phyloP scores from a whole-genome alignment of 345 rosid species.

The Gossypium stocksii region DNA sequence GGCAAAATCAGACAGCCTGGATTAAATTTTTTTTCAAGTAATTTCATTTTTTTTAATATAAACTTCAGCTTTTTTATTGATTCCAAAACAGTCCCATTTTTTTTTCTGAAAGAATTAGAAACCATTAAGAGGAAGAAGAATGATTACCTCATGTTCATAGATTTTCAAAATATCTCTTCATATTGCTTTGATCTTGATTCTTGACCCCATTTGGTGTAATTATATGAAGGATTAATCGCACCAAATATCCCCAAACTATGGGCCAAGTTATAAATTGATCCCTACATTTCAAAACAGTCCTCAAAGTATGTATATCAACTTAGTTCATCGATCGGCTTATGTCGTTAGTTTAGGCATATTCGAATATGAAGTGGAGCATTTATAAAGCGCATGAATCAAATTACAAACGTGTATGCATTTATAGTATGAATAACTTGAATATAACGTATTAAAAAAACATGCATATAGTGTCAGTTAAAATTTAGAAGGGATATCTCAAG shows the following conservation, averaged over 20 bases:
- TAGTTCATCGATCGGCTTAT: too few species aligned
- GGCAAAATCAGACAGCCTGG: neutral
- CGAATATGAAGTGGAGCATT: too few species aligned
- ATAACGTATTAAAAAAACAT: too few species aligned
- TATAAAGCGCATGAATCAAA: too few species aligned
- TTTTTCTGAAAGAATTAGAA: neutral
- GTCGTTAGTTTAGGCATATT: too few species aligned
- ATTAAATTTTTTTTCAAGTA: neutral
- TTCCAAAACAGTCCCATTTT: neutral
- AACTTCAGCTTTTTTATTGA: constrained; percentile 6
- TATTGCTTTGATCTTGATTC: too few species aligned
- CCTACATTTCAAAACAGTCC: neutral
- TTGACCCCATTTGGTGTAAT: neutral
- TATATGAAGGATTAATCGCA: neutral
- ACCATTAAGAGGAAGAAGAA: neutral
- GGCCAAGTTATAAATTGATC: neutral
- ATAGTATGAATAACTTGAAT: too few species aligned
- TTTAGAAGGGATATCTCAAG: too few species aligned
- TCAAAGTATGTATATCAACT: neutral
- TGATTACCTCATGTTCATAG: neutral
- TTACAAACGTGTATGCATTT: too few species aligned
- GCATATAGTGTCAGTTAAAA: too few species aligned
- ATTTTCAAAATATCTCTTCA: too few species aligned
- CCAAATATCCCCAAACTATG: neutral
- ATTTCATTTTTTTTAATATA: neutral